Base-by-base conservation (phyloP, 2,329 filamentous ascomycete genomes). In the Claviceps arundinis region DNA sequence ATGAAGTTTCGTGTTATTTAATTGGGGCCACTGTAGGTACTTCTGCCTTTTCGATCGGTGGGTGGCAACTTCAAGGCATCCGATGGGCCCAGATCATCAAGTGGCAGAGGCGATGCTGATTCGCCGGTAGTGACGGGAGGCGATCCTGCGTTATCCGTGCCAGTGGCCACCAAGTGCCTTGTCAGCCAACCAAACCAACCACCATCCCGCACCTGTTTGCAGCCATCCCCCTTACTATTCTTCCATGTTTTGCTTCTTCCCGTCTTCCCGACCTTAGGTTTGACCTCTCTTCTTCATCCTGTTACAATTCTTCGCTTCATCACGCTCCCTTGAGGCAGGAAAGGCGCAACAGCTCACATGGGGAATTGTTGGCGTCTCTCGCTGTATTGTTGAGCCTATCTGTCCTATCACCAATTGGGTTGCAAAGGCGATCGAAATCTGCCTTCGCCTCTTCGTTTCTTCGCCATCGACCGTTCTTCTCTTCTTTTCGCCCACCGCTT, bases 361-460 rank as follows among this genome's bases (percentile, higher is more conserved):
- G 14, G 45, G 43, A 19, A 40, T 57, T 56, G 57, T 53, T 60
- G 58, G 56, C 58, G 54, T 60, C 59, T 50, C 55, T 62, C 60
- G 52, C 58, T 62, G 34, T 50, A 56, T 50, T 54, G 54, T 50
- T 54, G 48, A 52, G 53, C 52, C 53, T 56, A 47, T 44, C 47
- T 46, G 43, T 53, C 34, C 37, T 8, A 14, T 42, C 9, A n/a
- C 40, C 38, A n/a, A 13, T 13, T 49, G 22, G 9, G 9, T 34
- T 37, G 14, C 17, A 37, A 26, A 30, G 30, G 24, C 30, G 50
- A 24, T 22, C 17, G 11, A 13, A 43, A 30, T 16, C 6, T 44
- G 41, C 41, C 11, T 43, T 43, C 19, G 19, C 22, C 26, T 26
- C 24, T n/a, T 30, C 17, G 19, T 43, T 9, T 5, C 17, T 4